Conservation (phyloP, 176 grass and related monocot species). For the Rhynchospora breviuscula region DNA sequence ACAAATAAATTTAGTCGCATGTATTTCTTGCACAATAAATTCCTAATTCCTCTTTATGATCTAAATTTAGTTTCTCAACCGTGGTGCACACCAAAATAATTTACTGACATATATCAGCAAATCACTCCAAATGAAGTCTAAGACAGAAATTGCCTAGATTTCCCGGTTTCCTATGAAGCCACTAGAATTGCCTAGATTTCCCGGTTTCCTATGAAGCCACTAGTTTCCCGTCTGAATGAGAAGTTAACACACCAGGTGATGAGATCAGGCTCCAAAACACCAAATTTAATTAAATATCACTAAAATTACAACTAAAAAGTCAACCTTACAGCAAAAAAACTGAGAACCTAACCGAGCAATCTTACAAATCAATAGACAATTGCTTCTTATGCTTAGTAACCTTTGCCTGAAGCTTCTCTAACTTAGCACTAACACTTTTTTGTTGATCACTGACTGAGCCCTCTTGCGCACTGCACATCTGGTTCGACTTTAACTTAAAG, state of each 20-base stretch:
- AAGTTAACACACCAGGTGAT: background rate
- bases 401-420: slow-evolving; percentile 73
- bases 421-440: slow-evolving; percentile 52
- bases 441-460: slow-evolving; percentile 60
- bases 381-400: slow-evolving; percentile 71
- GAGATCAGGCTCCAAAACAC: slow-evolving; percentile 3
- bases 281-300: background rate
- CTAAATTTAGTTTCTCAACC: background rate
- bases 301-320: slow-evolving; percentile 31
- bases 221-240: background rate
- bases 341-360: background rate
- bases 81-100: background rate
- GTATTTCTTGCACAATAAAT: background rate
- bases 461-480: slow-evolving; percentile 81
- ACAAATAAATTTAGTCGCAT: background rate
- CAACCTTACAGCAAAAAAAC: slow-evolving; percentile 10
- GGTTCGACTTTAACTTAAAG: slow-evolving; percentile 55
- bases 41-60: background rate
- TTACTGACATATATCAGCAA: slow-evolving; percentile 2
- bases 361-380: slow-evolving; percentile 27
- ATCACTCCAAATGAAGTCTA: background rate
- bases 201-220: background rate
- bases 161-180: background rate
- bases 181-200: no score
- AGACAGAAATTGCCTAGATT: background rate